Evolutionary conservation across 2,329 filamentous ascomycete species (phyloP), one percentile per base, ranked within the genome.

Genomic region (Emergomyces orientalis): DNA sequence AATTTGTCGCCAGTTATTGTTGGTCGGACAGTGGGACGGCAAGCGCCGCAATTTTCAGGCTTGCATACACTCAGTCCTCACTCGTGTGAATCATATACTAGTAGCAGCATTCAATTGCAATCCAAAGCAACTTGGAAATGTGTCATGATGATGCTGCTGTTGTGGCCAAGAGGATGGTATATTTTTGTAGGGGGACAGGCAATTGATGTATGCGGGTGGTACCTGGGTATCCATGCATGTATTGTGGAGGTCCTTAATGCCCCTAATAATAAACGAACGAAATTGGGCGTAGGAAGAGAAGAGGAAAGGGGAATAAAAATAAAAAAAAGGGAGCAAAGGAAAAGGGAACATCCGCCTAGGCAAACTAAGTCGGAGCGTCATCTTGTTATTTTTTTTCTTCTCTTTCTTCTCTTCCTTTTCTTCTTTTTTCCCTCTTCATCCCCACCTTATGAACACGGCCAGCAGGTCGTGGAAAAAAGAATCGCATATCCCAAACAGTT

Each of bases 401-500:
- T 63, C 52, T 64, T 66, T 68, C 68, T 66, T 67, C 63, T 68
- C 65, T 64, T 68, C 65, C 63, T 71, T 68, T 63, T 66, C 70
- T 68, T 69, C 64, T 65, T 66, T 68, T 61, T 62, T 66, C 66
- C 68, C 58, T 63, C 67, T 66, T 58, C 67, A 67, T 71, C 67
- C 71, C 72, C 71, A 69, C 72, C 69, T 69, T 69, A 69, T 69
- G 70, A 73, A 70, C 70, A 69, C 67, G 57, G 63, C 66, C 62
- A 47, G 13, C 58, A 82, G 79, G 67, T 82, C 80, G 51, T 67
- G 64, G 56, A 63, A 54, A 34, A 41, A 49, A 52, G 65, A 65
- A 63, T 67, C 62, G 63, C 64, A 55, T 69, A 65, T n/a, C 65
- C 63, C 65, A 67, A 64, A 63, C 66, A 68, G 66, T 63, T 63